Conservation (phyloP, 2,329 filamentous ascomycete species). For the Penicillium sp. region DNA sequence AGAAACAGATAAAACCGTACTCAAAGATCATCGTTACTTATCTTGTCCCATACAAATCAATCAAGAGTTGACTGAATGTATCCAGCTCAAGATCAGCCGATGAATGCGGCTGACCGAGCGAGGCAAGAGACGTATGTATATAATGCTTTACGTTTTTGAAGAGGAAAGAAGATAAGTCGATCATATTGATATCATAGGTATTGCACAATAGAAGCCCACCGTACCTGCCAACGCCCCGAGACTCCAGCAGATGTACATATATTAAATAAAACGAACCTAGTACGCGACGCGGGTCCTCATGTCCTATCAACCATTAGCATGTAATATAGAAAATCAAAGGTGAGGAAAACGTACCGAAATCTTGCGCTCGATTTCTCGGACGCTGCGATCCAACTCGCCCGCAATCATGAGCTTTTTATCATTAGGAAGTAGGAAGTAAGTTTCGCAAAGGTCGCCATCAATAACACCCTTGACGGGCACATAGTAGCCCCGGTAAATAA, state of each 20-base stretch:
- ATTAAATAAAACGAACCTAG: constrained; percentile 19
- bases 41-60: constrained; percentile 46
- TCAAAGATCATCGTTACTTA: constrained; percentile 46
- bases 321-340: constrained; percentile 6
- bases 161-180: not conserved
- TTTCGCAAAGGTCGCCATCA: constrained; percentile 93
- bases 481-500: constrained; percentile 95
- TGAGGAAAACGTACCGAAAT: constrained; percentile 59
- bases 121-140: constrained; percentile 44
- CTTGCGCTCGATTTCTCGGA: constrained; percentile 92
- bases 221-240: constrained; percentile 11
- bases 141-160: not conserved
- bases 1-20: constrained; percentile 42
- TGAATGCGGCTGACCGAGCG: constrained; percentile 43
- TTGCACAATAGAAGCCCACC: not conserved
- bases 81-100: constrained; percentile 41
- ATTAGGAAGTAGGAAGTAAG: constrained; percentile 75
- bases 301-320: constrained; percentile 36
- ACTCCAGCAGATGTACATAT: constrained; percentile 13
- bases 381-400: constrained; percentile 82
- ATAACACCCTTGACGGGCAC: constrained; percentile 94
- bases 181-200: not conserved
- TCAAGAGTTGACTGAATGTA: constrained; percentile 21
- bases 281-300: constrained; percentile 58
- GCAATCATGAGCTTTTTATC: constrained; percentile 96